These are phyloP conservation scores for Cytospora paraplurivora DNA, from an alignment of 2,329 filamentous ascomycete genomes.

Conservation along the genomic window DNA sequence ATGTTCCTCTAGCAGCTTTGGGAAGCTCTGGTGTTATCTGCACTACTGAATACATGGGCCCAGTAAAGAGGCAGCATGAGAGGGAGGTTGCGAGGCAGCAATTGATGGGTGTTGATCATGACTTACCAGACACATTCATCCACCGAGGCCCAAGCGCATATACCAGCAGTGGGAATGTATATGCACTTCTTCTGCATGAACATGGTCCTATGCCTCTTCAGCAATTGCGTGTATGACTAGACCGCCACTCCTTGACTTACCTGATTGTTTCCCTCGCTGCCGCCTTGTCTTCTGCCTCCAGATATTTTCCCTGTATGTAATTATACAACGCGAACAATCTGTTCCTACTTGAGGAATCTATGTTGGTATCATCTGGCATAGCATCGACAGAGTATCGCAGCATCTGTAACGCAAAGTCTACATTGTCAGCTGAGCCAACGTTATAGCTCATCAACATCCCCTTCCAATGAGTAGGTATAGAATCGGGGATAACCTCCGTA, in stretches of 20 bases:
- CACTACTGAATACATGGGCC: not conserved
- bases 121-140: slow-evolving; percentile 24
- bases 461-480: slow-evolving; percentile 21
- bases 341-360: not conserved
- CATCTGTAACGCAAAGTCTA: slow-evolving; percentile 31
- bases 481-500: not conserved
- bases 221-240: not conserved
- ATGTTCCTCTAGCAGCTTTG: no score
- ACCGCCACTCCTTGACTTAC: not conserved
- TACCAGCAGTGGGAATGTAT: not conserved
- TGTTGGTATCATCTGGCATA: not conserved
- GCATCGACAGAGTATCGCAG: slow-evolving; percentile 20
- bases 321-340: slow-evolving; percentile 30
- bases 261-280: not conserved
- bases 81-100: not conserved
- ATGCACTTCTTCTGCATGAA: not conserved
- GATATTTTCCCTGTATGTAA: slow-evolving; percentile 28
- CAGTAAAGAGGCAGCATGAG: not conserved
- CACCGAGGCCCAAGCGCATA: slow-evolving; percentile 1
- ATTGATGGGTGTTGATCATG: not conserved
- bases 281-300: not conserved
- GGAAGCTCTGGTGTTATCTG: no score
- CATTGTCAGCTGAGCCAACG: slow-evolving; percentile 11
- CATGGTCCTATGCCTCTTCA: not conserved
- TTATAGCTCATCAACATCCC: slow-evolving; percentile 5